Evolutionary conservation across 345 rosid species (phyloP).

Genomic region (Carallia brachiata): DNA sequence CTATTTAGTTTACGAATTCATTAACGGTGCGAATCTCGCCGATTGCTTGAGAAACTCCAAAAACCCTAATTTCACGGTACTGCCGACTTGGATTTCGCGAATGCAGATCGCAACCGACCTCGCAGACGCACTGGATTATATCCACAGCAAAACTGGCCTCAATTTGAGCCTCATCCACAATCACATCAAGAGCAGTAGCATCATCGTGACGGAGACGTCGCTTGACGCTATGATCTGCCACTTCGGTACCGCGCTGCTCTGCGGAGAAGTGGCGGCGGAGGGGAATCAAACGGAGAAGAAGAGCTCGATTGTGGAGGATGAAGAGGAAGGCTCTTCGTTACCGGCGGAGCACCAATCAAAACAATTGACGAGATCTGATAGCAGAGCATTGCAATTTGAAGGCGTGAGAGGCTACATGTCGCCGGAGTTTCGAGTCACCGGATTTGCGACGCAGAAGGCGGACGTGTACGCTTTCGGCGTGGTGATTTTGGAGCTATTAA

Average conservation of each 20-base stretch:
- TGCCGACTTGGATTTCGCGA: conserved; percentile 73
- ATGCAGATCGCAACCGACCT: conserved; percentile 81
- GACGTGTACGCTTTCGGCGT: conserved; percentile 84
- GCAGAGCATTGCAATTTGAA: conserved; percentile 47
- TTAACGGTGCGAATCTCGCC: conserved; percentile 59
- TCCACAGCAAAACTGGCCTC: conserved; percentile 75
- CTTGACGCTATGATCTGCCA: conserved; percentile 70
- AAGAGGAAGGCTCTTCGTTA: not conserved
- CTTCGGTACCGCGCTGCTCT: conserved; percentile 78
- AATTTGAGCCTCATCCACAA: conserved; percentile 65
- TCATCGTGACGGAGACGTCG: conserved; percentile 64
- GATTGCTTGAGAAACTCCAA: conserved; percentile 62
- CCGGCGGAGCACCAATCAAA: conserved; percentile 22
- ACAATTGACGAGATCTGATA: conserved; percentile 20
- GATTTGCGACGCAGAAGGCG: conserved; percentile 64
- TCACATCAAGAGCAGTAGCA: conserved; percentile 64
- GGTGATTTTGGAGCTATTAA: conserved; percentile 67
- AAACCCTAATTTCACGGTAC: conserved; percentile 66
- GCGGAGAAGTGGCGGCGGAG: conserved; percentile 61
- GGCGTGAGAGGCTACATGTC: conserved; percentile 87
- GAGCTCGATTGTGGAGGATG: too few species aligned
- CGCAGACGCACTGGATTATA: conserved; percentile 82
- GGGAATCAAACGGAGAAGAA: conserved; percentile 5
- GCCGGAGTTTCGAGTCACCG: conserved; percentile 59
- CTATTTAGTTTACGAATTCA: conserved; percentile 68